Evolutionary conservation across 805 yeast species (phyloP), one percentile per base, ranked within the genome.

Genomic region (Yamadazyma endophytica): DNA sequence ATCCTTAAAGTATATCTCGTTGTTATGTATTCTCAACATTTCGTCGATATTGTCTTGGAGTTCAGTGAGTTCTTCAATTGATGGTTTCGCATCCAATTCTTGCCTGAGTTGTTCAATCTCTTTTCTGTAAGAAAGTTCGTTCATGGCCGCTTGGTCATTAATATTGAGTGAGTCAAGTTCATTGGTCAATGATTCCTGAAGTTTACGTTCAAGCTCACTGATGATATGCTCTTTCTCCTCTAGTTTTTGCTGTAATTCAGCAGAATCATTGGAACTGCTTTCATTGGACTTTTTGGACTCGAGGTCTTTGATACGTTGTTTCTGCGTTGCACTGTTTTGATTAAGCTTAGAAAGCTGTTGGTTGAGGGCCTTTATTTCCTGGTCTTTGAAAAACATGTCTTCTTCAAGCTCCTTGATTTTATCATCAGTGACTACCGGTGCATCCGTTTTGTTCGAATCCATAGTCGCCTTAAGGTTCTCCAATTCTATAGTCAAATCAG

Each of bases 1-100:
- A 31, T 44, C 46, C 45, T 60, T 43, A 29, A 49, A 36, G 32
- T 44, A 29, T 42, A 58, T 24, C 52, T 60, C 66, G 16, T 44
- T 43, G 30, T 58, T 57, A 32, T 68, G 70, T 19, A 63, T 43
- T 6, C 52, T 37, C 15, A 68, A 70, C 30, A 69, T 46, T 35
- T 68, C 71, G 24, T 69, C 68, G 31, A 64, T 42, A 6, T 64
- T 47, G n/a, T 49, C 52, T 39, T 70, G 71, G 5, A 70, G 51
- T 31, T 69, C 73, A 6, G 61, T 52, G 13, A 68, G 39, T 41
- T 70, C 72, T 9, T 60, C 62, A 21, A 57, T 47, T 0, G 69
- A 52, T 1, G 75, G 75, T 32, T 74, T 47, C 30, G 50, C 41
- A 8, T 54, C 56, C 4, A 65, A 47, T 38, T 64, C 58, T 25